Percentiles rank a stretch among this genome's conserved stretches.
Evolutionary conservation across 805 yeast genomes (phyloP).

Genomic region (Metschnikowia chrysomelidarum): DNA sequence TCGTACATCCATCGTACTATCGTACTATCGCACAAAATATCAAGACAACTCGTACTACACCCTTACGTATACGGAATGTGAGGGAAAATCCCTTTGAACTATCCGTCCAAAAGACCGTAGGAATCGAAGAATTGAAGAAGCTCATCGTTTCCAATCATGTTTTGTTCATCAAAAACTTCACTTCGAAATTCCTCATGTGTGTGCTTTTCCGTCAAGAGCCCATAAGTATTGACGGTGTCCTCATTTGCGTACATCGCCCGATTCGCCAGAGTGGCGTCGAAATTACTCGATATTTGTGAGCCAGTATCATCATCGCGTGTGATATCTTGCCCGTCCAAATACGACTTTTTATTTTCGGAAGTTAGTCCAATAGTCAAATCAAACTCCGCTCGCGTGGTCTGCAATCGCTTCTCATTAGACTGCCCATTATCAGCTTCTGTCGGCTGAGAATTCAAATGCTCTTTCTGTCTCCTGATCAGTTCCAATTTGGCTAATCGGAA

Average conservation of each 20-base stretch:
- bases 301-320: not conserved
- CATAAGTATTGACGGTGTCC: conserved; percentile 19
- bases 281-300: conserved; percentile 3
- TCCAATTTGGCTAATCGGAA: conserved; percentile 35
- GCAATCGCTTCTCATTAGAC: too few relatives aligned
- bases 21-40: too few relatives aligned
- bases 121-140: conserved; percentile 34
- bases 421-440: too few relatives aligned
- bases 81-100: too few relatives aligned
- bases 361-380: too few relatives aligned
- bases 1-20: too few relatives aligned
- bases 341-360: too few relatives aligned
- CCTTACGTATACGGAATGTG: too few relatives aligned
- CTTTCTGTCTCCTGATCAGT: conserved; percentile 17
- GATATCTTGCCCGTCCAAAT: too few relatives aligned
- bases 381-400: too few relatives aligned
- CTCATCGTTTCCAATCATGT: conserved; percentile 30
- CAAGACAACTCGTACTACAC: too few relatives aligned
- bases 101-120: conserved; percentile 31
- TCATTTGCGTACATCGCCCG: conserved; percentile 19
- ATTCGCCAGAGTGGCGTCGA: conserved; percentile 17
- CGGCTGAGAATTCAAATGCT: conserved; percentile 16
- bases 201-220: conserved; percentile 17
- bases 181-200: conserved; percentile 11
- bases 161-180: conserved; percentile 19